Percentiles rank a stretch among this genome's conserved stretches.
Evolutionary conservation across 192 early-diverging fungal species (phyloP).

Genomic region (Radiomyces spectabilis): DNA sequence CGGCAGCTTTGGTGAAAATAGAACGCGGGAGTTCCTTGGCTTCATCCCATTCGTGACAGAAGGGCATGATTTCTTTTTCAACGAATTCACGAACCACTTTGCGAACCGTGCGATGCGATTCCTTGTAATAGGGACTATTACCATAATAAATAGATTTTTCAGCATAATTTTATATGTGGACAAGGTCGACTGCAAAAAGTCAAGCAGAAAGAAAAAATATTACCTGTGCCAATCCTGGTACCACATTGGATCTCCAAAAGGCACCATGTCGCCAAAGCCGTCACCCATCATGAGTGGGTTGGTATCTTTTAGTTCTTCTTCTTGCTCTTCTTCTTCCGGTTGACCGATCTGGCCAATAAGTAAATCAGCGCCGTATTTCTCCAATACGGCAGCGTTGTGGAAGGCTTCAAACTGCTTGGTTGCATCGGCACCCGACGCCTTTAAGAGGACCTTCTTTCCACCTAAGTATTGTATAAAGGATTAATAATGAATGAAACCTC

Average conservation of each 20-base stretch:
- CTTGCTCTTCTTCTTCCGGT: conserved; percentile 21
- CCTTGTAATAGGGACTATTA: conserved; percentile 72
- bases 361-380: conserved; percentile 54
- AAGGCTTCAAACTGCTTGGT: conserved; percentile 83
- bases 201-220: not conserved
- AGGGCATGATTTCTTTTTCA: conserved; percentile 74
- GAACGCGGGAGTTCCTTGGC: conserved; percentile 65
- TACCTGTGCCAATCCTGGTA: conserved; percentile 27
- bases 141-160: not conserved
- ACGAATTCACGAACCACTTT: conserved; percentile 61
- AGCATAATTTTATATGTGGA: too few species aligned
- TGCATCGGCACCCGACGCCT: conserved; percentile 74
- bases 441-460: conserved; percentile 65
- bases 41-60: conserved; percentile 77
- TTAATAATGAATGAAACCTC: not conserved
- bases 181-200: not conserved
- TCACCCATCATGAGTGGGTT: conserved; percentile 30
- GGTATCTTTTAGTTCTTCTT: conserved; percentile 32
- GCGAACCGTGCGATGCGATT: conserved; percentile 58
- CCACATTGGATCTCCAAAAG: conserved; percentile 78
- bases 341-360: conserved; percentile 56
- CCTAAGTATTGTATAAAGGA: conserved; percentile 11
- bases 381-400: conserved; percentile 61
- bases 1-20: conserved; percentile 65
- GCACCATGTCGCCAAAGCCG: conserved; percentile 68